Conservation (phyloP, 495 filamentous ascomycete species). For the Aspergillus sclerotiicarbonarius region DNA sequence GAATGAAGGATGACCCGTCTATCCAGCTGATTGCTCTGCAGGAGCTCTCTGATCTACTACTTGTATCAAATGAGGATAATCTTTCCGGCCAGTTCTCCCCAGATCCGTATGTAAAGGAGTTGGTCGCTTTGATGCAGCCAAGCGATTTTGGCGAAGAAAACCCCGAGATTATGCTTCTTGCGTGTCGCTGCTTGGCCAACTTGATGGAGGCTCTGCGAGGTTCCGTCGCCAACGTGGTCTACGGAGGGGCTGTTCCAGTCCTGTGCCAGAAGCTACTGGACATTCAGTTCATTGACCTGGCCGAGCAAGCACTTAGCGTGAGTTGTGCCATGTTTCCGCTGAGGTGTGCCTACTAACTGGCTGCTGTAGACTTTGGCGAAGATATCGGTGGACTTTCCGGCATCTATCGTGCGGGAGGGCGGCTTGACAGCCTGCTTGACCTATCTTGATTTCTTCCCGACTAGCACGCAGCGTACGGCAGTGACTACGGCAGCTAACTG, state of each 20-base stretch:
- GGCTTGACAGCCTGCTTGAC: slow-evolving; percentile 90
- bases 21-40: slow-evolving; percentile 89
- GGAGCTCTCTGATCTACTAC: slow-evolving; percentile 87
- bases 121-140: slow-evolving; percentile 89
- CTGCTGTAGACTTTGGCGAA: slow-evolving; percentile 77
- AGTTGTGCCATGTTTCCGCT: slow-evolving; percentile 25
- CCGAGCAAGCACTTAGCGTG: slow-evolving; percentile 91
- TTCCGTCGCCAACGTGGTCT: slow-evolving; percentile 92
- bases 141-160: slow-evolving; percentile 85
- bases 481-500: slow-evolving; percentile 98
- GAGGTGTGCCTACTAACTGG: slow-evolving; percentile 12
- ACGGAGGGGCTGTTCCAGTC: slow-evolving; percentile 90
- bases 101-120: slow-evolving; percentile 92
- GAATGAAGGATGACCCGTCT: slow-evolving; percentile 83
- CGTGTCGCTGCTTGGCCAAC: slow-evolving; percentile 94
- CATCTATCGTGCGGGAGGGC: slow-evolving; percentile 92
- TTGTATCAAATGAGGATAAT: slow-evolving; percentile 96
- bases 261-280: slow-evolving; percentile 92
- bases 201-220: slow-evolving; percentile 95
- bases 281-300: slow-evolving; percentile 94
- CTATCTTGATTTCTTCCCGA: slow-evolving; percentile 96
- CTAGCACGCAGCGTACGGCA: slow-evolving; percentile 92
- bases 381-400: slow-evolving; percentile 95
- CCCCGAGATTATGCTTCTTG: slow-evolving; percentile 95
- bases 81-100: slow-evolving; percentile 93